These are phyloP conservation scores for Radiomyces spectabilis DNA, from an alignment of 192 early-diverging fungal genomes.

Conservation along the genomic window DNA sequence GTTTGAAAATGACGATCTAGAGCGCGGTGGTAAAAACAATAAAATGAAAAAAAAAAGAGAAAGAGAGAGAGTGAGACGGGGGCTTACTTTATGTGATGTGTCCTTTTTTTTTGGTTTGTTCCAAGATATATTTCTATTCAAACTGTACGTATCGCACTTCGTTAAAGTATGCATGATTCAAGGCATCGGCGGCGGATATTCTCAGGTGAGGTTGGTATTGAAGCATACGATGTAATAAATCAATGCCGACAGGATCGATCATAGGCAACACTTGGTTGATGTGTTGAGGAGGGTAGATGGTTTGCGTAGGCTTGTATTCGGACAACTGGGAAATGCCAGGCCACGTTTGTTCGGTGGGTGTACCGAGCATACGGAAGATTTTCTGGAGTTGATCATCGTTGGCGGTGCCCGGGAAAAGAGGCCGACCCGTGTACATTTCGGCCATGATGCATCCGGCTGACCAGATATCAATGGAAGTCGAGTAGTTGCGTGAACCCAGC, in stretches of 20 bases:
- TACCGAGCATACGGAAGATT: constrained; percentile 77
- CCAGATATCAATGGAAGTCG: constrained; percentile 97
- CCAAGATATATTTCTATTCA: not conserved
- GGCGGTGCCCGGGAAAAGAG: constrained; percentile 74
- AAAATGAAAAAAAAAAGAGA: constrained; percentile 2
- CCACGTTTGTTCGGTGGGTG: constrained; percentile 72
- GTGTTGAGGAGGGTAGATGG: constrained; percentile 52
- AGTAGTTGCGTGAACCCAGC: constrained; percentile 89
- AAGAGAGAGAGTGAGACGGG: not conserved
- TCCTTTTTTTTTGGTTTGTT: too few species aligned
- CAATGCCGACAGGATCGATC: constrained; percentile 69
- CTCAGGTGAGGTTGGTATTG: constrained; percentile 65
- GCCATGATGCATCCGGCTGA: constrained; percentile 98
- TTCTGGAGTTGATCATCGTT: constrained; percentile 76
- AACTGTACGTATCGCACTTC: constrained; percentile 22
- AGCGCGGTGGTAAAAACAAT: not conserved
- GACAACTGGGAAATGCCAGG: constrained; percentile 59
- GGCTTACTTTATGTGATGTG: not conserved
- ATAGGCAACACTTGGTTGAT: constrained; percentile 61
- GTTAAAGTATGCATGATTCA: constrained; percentile 55
- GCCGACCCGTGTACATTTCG: constrained; percentile 75
- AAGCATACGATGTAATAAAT: constrained; percentile 65
- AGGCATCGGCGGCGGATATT: constrained; percentile 57
- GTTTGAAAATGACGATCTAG: too few species aligned
- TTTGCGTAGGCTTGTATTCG: constrained; percentile 67